Conservation (phyloP, 2,329 filamentous ascomycete genomes). For the Herpotrichia juniperi region DNA sequence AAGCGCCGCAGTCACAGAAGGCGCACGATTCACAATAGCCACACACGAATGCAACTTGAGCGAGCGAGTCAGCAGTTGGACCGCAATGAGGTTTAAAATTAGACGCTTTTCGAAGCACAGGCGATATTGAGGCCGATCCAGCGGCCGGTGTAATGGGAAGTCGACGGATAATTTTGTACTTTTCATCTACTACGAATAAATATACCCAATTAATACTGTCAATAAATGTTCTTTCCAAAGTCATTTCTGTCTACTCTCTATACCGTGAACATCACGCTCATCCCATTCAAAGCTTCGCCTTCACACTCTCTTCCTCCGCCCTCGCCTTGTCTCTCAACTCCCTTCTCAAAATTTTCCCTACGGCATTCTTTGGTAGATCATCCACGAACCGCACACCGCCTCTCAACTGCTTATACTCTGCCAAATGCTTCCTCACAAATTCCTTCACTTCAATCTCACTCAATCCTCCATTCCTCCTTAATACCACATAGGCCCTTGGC, state of each 20-base stretch:
- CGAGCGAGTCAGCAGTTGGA: too few species aligned
- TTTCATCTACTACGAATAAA: too few species aligned
- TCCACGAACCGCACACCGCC: constrained; percentile 70
- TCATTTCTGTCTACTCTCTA: background rate
- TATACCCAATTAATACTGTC: too few species aligned
- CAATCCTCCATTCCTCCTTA: constrained; percentile 39
- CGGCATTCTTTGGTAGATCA: constrained; percentile 73
- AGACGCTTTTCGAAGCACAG: too few species aligned
- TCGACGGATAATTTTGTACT: too few species aligned
- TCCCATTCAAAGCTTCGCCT: constrained; percentile 8
- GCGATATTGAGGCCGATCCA: too few species aligned
- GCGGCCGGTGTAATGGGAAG: too few species aligned
- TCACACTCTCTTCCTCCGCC: constrained; percentile 24
- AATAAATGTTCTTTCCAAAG: too few species aligned
- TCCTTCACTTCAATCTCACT: constrained; percentile 47
- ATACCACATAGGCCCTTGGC: constrained; percentile 64
- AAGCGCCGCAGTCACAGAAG: too few species aligned
- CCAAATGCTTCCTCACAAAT: constrained; percentile 70
- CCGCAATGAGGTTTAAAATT: too few species aligned
- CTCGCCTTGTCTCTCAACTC: constrained; percentile 59
- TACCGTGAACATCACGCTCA: background rate
- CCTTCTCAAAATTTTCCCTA: constrained; percentile 74
- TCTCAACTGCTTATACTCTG: constrained; percentile 71
- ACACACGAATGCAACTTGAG: too few species aligned
- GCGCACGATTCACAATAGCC: too few species aligned